These are phyloP conservation scores for Pseudocercospora fijiensis DNA, from an alignment of 2,329 filamentous ascomycete species.

Conservation along the genomic window DNA sequence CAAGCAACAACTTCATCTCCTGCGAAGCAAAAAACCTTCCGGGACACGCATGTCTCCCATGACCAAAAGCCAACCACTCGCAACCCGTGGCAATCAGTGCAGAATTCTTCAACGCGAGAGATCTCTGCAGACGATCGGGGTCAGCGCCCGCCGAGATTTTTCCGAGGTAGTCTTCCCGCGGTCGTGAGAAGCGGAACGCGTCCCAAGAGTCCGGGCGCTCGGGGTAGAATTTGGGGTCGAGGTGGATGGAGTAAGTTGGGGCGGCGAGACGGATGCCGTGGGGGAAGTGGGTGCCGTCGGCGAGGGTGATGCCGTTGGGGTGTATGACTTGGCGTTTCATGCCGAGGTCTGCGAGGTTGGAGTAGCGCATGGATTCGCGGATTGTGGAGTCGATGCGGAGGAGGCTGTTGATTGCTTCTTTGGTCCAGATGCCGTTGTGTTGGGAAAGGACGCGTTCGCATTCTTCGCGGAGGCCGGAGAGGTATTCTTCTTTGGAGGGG, in stretches of 20 bases:
- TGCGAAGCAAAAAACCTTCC: slow-evolving; percentile 49
- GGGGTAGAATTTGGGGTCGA: slow-evolving; percentile 29
- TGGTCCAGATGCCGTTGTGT: slow-evolving; percentile 26
- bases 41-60: slow-evolving; percentile 28
- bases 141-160: slow-evolving; percentile 6
- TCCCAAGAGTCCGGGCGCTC: slow-evolving; percentile 26
- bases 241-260: slow-evolving; percentile 28
- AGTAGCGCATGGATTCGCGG: slow-evolving; percentile 32
- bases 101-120: slow-evolving; percentile 17
- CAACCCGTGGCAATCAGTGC: slow-evolving; percentile 16
- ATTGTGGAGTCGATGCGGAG: slow-evolving; percentile 32
- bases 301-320: slow-evolving; percentile 28
- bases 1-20: slow-evolving; percentile 50
- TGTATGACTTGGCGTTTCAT: slow-evolving; percentile 29
- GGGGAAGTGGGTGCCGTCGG: slow-evolving; percentile 28
- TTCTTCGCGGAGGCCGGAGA: slow-evolving; percentile 31
- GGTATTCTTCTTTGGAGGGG: slow-evolving; percentile 19
- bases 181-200: slow-evolving; percentile 30
- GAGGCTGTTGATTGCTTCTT: slow-evolving; percentile 29
- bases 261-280: slow-evolving; percentile 29
- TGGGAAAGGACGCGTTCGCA: slow-evolving; percentile 22
- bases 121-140: slow-evolving; percentile 9
- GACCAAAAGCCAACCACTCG: slow-evolving; percentile 22
- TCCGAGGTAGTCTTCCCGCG: slow-evolving; percentile 17
- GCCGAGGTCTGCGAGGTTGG: slow-evolving; percentile 21